Base-by-base conservation (phyloP, 1,284 basidiomycete genomes). In the Abortiporus biennis region DNA sequence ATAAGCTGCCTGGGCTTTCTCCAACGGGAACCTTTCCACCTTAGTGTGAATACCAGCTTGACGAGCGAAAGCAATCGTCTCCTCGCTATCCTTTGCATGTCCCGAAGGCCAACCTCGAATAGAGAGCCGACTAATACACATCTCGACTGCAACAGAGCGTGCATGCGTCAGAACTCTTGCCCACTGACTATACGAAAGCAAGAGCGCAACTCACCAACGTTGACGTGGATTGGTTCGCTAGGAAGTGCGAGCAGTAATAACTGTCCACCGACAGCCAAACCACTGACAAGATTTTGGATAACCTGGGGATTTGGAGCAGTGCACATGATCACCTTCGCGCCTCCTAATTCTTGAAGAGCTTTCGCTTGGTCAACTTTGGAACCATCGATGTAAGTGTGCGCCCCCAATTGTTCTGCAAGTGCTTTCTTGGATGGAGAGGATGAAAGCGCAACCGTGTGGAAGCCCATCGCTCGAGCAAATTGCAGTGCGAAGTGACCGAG, bases 261-360 rank as follows among this genome's bases (percentile, higher is more conserved):
- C 31, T 57, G 57, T 11, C 66, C 66, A 17, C 56, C 50, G 4
- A 61, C 50, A 12, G 52, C 54, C 38, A 67, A 57, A 0, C 61
- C 63, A 8, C 46, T 39, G 20, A 67, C 44, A 12, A 68, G 50
- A 3, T 48, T 50, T 20, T 53, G 42, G 41, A 64, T 56, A 43
- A 58, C 50, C 15, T 63, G 52, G 1, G 58, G 43, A 34, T 47
- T 51, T 6, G 64, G 63, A 1, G 64, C 64, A 21, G 63, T 67
- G 27, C 53, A 54, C 17, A 63, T 49, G 29, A 62, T 54, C 29
- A 60, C 45, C 17, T 58, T 56, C 8, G 65, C 65, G 12, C 62
- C 65, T 9, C 67, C 66, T 24, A 66, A 46, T 54, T 67, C 61
- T 36, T 60, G 49, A 2, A 67, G 51, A 17, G 52, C 57, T 31